Evolutionary conservation across 2,329 filamentous ascomycete species (phyloP).

Genomic region (Incumbomyces lentus): DNA sequence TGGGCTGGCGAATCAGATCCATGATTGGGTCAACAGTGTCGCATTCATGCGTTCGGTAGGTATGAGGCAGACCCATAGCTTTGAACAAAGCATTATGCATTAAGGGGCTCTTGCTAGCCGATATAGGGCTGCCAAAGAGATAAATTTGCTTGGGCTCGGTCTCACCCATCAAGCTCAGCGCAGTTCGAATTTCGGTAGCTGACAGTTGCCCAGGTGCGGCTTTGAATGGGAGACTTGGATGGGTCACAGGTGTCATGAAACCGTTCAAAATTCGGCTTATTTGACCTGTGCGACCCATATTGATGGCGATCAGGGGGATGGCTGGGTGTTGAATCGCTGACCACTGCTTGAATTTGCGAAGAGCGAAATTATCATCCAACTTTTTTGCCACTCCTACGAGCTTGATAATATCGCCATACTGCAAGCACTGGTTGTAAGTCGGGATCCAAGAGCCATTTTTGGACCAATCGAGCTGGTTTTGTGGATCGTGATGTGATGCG

Average conservation of each 20-base stretch:
- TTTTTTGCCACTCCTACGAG: conserved; percentile 70
- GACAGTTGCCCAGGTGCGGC: conserved; percentile 91
- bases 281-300: conserved; percentile 84
- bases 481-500: conserved; percentile 87
- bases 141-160: conserved; percentile 68
- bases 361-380: conserved; percentile 76
- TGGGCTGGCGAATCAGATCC: conserved; percentile 54
- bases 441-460: conserved; percentile 79
- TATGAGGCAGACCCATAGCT: conserved; percentile 68
- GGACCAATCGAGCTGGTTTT: conserved; percentile 69
- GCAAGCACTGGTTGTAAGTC: conserved; percentile 79
- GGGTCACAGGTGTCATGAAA: conserved; percentile 91
- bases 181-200: conserved; percentile 74
- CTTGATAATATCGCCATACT: conserved; percentile 90
- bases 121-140: conserved; percentile 78
- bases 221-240: conserved; percentile 79
- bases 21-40: conserved; percentile 50
- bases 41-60: conserved; percentile 70
- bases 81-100: conserved; percentile 81
- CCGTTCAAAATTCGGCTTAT: conserved; percentile 80
- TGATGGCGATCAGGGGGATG: conserved; percentile 84
- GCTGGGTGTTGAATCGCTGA: conserved; percentile 58
- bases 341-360: conserved; percentile 69
- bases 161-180: conserved; percentile 67
- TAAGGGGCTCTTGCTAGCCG: conserved; percentile 71